Base-by-base conservation (phyloP, 805 yeast species). In the Saccharomycopsis lassenensis region DNA sequence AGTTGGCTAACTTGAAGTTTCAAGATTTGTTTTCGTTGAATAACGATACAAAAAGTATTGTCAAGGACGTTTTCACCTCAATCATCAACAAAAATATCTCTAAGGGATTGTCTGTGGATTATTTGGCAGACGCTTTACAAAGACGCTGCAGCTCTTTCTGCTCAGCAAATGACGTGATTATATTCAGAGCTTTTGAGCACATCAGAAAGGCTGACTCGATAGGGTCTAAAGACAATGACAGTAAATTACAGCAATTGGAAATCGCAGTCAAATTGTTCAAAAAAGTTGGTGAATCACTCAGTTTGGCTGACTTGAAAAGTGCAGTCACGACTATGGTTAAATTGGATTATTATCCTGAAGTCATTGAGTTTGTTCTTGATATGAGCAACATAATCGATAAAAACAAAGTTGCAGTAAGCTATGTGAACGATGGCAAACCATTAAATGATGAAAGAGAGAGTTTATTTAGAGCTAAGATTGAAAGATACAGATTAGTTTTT, bases 71-170 rank as follows among this genome's bases (percentile, higher is more conserved):
- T 24, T 69, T 91, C 30, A 79, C 94, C 2, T 81, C 95, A 1
- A 75, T 91, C 24, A 86, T 91, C 44, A 87, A 87, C 57, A 80
- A 80, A 54, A 84, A 82, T 46, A 86, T 91, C 39, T 67, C 83
- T 25, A 74, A 82, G 46, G 97, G 98, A n/a, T 89, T 84, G 3
- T 81, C 94, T 1, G 89, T 91, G 30, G 97, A 89, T 52, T 65
- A 79, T 39, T 83, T 89, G 35, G 94, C 96, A 1, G 75, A 77
- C 24, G 75, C 87, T 1, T 62, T 91, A 35, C 95, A 91, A 57
- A 93, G 84, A 37, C 77, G 89, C 41, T 91, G 98, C 63, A 94
- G 94, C 1, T 76, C 94, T 0, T 91, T 86, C 57, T 91, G 97
- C 52, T 84, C 96, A 0, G 74, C 94, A 11, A 84, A 81, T 46